Conservation (phyloP, 2,329 filamentous ascomycete species). For the Sporothrix luriei region DNA sequence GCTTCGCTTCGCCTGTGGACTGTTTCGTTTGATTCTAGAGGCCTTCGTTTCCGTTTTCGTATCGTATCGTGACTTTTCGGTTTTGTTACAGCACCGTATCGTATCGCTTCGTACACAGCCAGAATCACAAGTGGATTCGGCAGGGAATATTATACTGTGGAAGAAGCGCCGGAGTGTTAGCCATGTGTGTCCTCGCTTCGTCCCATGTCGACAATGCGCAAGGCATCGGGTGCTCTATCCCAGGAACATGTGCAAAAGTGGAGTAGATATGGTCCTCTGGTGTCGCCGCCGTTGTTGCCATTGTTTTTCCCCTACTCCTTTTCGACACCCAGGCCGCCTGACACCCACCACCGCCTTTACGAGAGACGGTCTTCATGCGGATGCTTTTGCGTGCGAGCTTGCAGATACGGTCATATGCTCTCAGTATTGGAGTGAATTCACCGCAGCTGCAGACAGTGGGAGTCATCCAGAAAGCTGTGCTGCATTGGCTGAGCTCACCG, state of each 20-base stretch:
- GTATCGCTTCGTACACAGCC: slow-evolving; percentile 35
- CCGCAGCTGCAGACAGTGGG: background rate
- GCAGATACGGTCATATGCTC: background rate
- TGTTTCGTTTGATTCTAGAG: background rate
- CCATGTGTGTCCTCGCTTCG: background rate
- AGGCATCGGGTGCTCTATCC: background rate
- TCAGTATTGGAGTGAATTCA: background rate
- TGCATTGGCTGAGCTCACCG: slow-evolving; percentile 16
- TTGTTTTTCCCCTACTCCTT: background rate
- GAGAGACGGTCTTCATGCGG: background rate
- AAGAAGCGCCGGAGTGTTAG: slow-evolving; percentile 16
- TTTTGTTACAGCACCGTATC: slow-evolving; percentile 37
- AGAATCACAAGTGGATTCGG: slow-evolving; percentile 25
- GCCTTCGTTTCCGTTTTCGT: slow-evolving; percentile 31
- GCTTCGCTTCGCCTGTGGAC: background rate
- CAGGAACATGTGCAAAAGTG: background rate
- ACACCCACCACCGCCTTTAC: background rate
- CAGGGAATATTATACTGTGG: slow-evolving; percentile 32
- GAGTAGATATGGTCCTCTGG: background rate
- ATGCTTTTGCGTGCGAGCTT: background rate
- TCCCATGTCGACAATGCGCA: background rate
- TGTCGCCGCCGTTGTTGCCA: background rate
- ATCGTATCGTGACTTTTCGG: slow-evolving; percentile 27
- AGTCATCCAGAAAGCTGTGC: background rate
- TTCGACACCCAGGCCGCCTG: background rate